These are phyloP conservation scores for Boletus barrowsii DNA, from an alignment of 768 basidiomycete species.

Conservation along the genomic window DNA sequence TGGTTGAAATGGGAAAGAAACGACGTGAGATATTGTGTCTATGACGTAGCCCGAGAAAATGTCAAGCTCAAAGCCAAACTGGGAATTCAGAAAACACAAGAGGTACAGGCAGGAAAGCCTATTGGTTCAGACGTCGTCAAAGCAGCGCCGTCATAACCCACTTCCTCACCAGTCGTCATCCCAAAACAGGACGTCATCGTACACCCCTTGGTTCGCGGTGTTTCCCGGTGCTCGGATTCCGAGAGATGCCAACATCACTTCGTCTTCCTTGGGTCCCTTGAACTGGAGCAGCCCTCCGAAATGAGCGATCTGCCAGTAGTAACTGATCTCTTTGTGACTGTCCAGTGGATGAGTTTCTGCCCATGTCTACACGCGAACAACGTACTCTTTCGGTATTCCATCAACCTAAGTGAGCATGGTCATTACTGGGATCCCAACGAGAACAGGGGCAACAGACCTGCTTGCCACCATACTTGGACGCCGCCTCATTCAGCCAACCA, in stretches of 20 bases:
- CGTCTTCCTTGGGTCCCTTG: not conserved
- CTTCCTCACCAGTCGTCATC: conserved; percentile 2
- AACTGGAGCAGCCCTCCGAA: not conserved
- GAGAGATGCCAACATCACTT: not conserved
- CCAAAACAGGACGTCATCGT: not conserved
- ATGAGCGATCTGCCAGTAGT: not conserved
- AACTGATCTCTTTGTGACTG: not conserved
- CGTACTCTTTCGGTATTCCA: not conserved
- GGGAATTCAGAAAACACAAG: too few relatives aligned
- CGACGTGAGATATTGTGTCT: too few relatives aligned
- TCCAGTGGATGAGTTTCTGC: not conserved
- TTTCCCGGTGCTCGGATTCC: not conserved
- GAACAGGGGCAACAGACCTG: conserved; percentile 5
- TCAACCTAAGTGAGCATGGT: not conserved
- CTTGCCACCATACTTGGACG: conserved; percentile 15
- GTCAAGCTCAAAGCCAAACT: too few relatives aligned
- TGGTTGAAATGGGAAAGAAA: too few relatives aligned
- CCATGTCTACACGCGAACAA: not conserved
- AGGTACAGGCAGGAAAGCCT: too few relatives aligned
- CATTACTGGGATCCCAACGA: not conserved
- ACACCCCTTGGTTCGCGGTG: not conserved
- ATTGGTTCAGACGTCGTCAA: too few relatives aligned
- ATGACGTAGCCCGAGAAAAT: too few relatives aligned
- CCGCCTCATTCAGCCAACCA: conserved; percentile 14
- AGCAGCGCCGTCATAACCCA: not conserved